Percentiles rank a stretch among this genome's conserved stretches.
phyloP scores from a whole-genome alignment of 2,329 filamentous ascomycete genomes.

The Talaromyces sp. region DNA sequence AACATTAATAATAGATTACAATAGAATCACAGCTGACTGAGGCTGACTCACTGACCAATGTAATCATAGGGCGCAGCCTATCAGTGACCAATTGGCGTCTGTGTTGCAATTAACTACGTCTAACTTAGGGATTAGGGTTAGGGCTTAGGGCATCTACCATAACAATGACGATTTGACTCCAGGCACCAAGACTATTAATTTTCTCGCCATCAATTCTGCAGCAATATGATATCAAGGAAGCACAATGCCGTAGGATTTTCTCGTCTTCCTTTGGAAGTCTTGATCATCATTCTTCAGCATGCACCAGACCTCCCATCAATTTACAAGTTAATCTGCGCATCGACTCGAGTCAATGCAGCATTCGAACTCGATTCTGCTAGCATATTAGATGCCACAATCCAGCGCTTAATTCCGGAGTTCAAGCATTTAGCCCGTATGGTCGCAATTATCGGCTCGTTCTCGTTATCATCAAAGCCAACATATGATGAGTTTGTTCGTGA shows the following conservation, averaged over 20 bases:
- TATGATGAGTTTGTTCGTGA: not conserved
- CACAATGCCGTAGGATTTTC: not conserved
- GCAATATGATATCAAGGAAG: not conserved
- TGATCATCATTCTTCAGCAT: not conserved
- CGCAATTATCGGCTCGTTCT: not conserved
- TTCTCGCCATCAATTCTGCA: not conserved
- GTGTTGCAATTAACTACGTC: not conserved
- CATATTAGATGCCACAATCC: not conserved
- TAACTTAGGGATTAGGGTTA: not conserved
- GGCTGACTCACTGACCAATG: not conserved
- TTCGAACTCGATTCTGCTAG: not conserved
- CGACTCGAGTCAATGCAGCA: not conserved
- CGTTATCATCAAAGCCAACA: not conserved
- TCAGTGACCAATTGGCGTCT: not conserved
- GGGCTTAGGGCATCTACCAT: not conserved
- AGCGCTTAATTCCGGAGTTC: not conserved
- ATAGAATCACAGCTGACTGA: not conserved
- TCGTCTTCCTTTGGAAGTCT: not conserved
- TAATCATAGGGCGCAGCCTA: not conserved
- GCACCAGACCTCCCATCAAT: conserved; percentile 4
- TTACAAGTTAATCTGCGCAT: conserved; percentile 5
- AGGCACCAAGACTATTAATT: not conserved
- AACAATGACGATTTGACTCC: not conserved
- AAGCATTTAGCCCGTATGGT: not conserved
- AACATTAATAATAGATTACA: not conserved